Base-by-base conservation (phyloP, 1,284 basidiomycete genomes). In the Peniophora sp. region DNA sequence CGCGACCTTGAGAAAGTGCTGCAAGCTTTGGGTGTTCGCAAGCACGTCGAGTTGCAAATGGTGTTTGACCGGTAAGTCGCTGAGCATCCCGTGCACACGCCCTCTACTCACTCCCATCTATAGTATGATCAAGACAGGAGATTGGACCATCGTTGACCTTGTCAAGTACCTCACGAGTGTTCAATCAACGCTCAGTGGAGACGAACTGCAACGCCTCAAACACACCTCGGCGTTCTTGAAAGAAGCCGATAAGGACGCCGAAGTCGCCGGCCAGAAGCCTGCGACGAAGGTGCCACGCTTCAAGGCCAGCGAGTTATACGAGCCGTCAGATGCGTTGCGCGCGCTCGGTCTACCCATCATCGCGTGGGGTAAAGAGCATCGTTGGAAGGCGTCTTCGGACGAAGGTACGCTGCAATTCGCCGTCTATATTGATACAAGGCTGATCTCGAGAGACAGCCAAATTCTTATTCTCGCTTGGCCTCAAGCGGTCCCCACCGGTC, bases 151-250 rank as follows among this genome's bases (percentile, higher is more conserved):
- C 41, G 72, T 79, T 8, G 85, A 91, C 47, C 74, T 95, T n/a
- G 79, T 88, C 53, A 88, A 86, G 60, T 95, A 97, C 63, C 79
- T 98, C 5, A 89, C 91, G n/a, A 86, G 88, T 3, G 90, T 97
- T 10, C 82, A 84, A 59, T 77, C 83, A 18, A 80, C 83, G 0
- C 67, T 98, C 27, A 77, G 80, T 0, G 51, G 70, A 0, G 73
- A 82, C 5, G 96, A 98, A 64, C 63, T 86, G 52, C 77, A 84
- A 3, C 77, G 86, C 15, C 73, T 99, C 22, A 76, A 76, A 47
- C 76, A 87, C 59, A 98, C 96, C 1, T 73, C 85, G 3, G 92
- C 91, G 9, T 94, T 97, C 59, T 81, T 82, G 0, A 77, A 78
- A 49, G 90, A 93, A 64, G 67, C 63, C 9, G 60, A 58, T 0